Evolutionary conservation across 345 rosid species (phyloP), one percentile per base, ranked within the genome.

Genomic region (Gossypium ekmanianum): DNA sequence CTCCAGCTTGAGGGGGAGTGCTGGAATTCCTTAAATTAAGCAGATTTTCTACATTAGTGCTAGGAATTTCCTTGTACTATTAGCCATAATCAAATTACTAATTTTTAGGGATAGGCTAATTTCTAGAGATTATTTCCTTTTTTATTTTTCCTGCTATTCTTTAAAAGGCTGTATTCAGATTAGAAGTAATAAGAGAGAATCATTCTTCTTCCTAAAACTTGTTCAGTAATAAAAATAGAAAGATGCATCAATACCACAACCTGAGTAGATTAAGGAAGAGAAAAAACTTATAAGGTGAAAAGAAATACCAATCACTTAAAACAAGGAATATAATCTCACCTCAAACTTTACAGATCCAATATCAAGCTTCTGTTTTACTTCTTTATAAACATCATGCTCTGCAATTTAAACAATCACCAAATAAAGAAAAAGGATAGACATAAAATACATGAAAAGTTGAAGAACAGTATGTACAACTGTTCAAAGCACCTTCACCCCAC

Each of bases 321-420:
- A 22, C 48, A 77, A 47, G 50, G 67, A 65, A 11, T 0, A 43
- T 47, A 71, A 74, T 43, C 80, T 69, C 56, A 92, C 98, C 98
- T 94, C 95, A 83, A 92, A 92, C 83, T 92, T 94, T 78, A 94
- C 97, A 63, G 91, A 77, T 74, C 95, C 98, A 78, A 91, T 87
- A 78, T 90, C 97, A 75, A 92, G 84, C 84, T 92, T 94, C 84
- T 84, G 93, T 87, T 88, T 94, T 79, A 94, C 94, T 88, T 94
- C 98, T 83, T 82, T 92, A 52, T 81, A 83, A 71, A 92, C 92
- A 83, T 92, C 98, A 80, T 92, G 97, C 83, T 94, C 98, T 94
- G 94, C 88, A 87, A 77, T 74, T 76, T 56, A 63, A 74, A 73
- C 52, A 74, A 70, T 59, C 41, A 22, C 55, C 68, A 78, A 67